Conservation (phyloP, 2,329 filamentous ascomycete genomes). For the Cordyceps pruinosa region DNA sequence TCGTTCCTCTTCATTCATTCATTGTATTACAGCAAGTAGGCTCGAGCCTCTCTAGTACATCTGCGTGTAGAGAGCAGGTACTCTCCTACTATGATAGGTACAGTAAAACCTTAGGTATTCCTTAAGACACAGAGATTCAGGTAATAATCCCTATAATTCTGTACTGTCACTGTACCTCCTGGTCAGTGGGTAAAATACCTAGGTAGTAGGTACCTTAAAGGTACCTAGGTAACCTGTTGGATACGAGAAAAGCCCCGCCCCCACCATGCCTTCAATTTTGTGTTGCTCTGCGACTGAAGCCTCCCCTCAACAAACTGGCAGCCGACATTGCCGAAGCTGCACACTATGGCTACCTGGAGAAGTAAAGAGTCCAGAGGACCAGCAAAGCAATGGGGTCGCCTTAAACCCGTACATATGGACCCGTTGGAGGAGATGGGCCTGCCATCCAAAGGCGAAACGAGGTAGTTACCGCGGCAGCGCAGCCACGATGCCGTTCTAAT, state of each 20-base stretch:
- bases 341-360: slow-evolving; percentile 19
- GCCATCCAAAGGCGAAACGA: slow-evolving; percentile 83
- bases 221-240: too few species aligned
- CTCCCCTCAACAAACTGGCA: not conserved
- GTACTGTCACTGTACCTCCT: too few species aligned
- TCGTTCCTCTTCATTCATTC: too few species aligned
- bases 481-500: slow-evolving; percentile 8
- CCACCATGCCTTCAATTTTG: not conserved
- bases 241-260: not conserved
- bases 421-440: slow-evolving; percentile 75
- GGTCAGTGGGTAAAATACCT: too few species aligned
- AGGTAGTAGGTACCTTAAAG: too few species aligned
- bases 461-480: slow-evolving; percentile 41
- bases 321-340: not conserved
- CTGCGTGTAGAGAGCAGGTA: too few species aligned
- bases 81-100: too few species aligned
- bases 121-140: too few species aligned
- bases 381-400: slow-evolving; percentile 58
- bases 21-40: too few species aligned
- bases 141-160: too few species aligned
- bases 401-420: slow-evolving; percentile 69
- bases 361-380: slow-evolving; percentile 25
- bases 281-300: not conserved
- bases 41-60: too few species aligned
- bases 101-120: too few species aligned